These are phyloP conservation scores for Dendrostoma leiphaemia DNA, from an alignment of 2,329 filamentous ascomycete species.

Conservation along the genomic window DNA sequence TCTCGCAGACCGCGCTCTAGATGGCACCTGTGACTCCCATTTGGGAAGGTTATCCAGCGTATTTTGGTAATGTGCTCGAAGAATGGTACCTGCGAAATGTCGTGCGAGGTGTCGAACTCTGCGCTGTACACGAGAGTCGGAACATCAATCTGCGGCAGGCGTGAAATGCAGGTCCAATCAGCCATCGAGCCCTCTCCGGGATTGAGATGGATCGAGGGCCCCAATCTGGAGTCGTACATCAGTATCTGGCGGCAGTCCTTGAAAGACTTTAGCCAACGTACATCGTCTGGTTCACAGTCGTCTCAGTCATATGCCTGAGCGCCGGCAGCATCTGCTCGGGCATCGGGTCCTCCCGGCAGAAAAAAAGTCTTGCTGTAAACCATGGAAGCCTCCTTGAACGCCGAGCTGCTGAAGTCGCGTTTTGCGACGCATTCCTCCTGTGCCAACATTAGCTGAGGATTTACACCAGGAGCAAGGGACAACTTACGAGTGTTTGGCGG, in stretches of 20 bases:
- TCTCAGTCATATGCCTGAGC: neutral
- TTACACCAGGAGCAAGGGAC: neutral
- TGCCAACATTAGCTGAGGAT: neutral
- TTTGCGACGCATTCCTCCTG: neutral
- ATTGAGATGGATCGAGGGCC: conserved; percentile 18
- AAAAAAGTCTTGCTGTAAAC: conserved; percentile 5
- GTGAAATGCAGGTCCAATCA: conserved; percentile 21
- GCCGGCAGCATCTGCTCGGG: neutral
- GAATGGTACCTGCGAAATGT: conserved; percentile 15
- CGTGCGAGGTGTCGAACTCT: conserved; percentile 26
- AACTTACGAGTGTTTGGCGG: neutral
- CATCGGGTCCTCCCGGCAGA: neutral
- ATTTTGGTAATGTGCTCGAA: neutral
- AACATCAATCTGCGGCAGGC: conserved; percentile 21
- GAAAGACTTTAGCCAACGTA: neutral
- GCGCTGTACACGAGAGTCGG: conserved; percentile 26
- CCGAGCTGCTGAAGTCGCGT: neutral
- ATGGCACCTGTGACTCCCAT: neutral
- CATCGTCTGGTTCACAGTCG: neutral
- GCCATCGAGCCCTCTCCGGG: conserved; percentile 16
- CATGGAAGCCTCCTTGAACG: neutral
- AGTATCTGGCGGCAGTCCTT: neutral
- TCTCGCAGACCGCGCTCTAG: neutral
- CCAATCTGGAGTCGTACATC: conserved; percentile 16
- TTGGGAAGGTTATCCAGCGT: neutral